Evolutionary conservation across 441 rosid genomes (phyloP).

Genomic region (Isatis lusitanica): DNA sequence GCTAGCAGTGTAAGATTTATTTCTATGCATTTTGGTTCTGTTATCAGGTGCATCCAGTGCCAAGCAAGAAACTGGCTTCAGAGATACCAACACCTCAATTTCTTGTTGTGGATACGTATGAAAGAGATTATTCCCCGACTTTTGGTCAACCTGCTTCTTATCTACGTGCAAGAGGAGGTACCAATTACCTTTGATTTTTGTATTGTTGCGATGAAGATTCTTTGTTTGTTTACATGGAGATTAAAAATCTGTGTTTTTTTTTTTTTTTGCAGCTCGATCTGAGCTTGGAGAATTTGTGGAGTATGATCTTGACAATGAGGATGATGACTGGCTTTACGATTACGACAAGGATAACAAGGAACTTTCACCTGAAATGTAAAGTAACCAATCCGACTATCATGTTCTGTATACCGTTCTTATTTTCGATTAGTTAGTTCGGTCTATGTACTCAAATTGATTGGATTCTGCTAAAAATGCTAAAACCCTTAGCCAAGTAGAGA

Average conservation of each 20-base stretch:
- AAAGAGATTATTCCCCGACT: constrained; percentile 80
- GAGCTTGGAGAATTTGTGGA: constrained; percentile 97
- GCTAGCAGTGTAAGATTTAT: neutral
- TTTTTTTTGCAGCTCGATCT: constrained; percentile 62
- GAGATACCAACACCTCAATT: constrained; percentile 96
- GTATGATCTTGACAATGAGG: constrained; percentile 95
- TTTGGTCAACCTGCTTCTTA: constrained; percentile 85
- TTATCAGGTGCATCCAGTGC: constrained; percentile 55
- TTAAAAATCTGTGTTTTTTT: constrained; percentile 5
- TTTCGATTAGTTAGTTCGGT: neutral
- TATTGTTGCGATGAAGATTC: neutral
- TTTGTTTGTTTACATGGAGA: neutral
- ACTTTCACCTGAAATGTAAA: constrained; percentile 75
- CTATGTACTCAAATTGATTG: neutral
- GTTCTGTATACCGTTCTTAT: neutral
- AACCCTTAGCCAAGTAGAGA: neutral
- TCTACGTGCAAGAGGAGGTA: constrained; percentile 96
- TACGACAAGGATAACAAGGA: constrained; percentile 56
- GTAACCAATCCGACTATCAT: neutral
- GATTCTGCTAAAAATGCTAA: constrained; percentile 1
- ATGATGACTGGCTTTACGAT: constrained; percentile 91
- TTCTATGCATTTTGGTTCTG: neutral
- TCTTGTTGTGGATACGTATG: constrained; percentile 88
- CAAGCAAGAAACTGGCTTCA: constrained; percentile 66
- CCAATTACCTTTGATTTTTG: constrained; percentile 6